Base-by-base conservation (phyloP, 495 filamentous ascomycete species). In the Pyronema omphalodes region DNA sequence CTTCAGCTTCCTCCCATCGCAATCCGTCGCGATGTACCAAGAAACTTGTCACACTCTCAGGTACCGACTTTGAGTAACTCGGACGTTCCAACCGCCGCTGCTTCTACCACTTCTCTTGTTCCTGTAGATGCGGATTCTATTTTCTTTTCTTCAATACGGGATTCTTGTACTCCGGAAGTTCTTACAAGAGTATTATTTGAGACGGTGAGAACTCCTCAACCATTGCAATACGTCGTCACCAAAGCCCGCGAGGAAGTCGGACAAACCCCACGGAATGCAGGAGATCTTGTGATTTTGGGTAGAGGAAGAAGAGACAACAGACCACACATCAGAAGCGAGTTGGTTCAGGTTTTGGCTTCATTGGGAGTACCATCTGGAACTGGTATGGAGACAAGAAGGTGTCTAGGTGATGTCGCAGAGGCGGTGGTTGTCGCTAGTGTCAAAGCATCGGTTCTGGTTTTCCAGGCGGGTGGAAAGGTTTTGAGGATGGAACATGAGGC, bases 221-320 rank as follows among this genome's bases (percentile, higher is more conserved):
- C 59, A 19, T 47, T 66, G 54, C 65, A 60, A n/a, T 67, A 67
- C 49, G 48, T 56, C 56, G 56, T 74, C 19, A 59, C 61, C 12
- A 54, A 71, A 52, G 82, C 82, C 0, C 71, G 74, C 37, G 68
- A 73, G 19, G 80, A 83, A 54, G 71, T 88, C 4, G 76, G 74
- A 0, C 74, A 76, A 44, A 73, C 72, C 34, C 67, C 73, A 0
- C 73, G 72, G 57, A 93, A 89, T 54, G 78, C 82, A 0, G 85
- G 87, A 1, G 86, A 89, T 63, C 70, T 94, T 17, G 69, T 94
- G 3, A 73, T 95, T 1, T 69, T 93, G 2, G 88, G 86, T 0
- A 72, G 84, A 9, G 71, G 73, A 9, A 65, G 67, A 62, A 40
- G 37, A 23, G 29, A 64, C 54, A 17, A 54, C 34, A 44, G 60